Conservation (phyloP, 2,329 filamentous ascomycete species). For the Paraphoma chrysanthemicola region DNA sequence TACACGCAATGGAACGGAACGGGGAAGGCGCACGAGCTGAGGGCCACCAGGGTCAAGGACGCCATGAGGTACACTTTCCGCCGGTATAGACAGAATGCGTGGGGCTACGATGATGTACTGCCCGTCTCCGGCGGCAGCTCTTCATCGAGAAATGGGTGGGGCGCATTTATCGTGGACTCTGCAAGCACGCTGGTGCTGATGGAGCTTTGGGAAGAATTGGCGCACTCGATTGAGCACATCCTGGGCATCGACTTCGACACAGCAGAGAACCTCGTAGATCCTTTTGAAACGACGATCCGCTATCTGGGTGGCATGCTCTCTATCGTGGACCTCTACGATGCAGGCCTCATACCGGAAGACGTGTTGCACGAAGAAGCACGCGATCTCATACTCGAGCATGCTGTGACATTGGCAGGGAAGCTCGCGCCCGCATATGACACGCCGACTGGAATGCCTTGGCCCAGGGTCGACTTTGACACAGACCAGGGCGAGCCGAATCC, state of each 20-base stretch:
- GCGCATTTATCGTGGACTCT: slow-evolving; percentile 52
- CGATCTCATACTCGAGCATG: slow-evolving; percentile 45
- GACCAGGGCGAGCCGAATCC: slow-evolving; percentile 42
- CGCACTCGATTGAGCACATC: slow-evolving; percentile 47
- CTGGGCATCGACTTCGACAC: slow-evolving; percentile 46
- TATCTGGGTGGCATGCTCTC: slow-evolving; percentile 51
- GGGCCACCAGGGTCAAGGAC: slow-evolving; percentile 42
- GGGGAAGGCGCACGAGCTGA: slow-evolving; percentile 41
- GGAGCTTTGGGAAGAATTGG: slow-evolving; percentile 53
- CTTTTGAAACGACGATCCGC: slow-evolving; percentile 52
- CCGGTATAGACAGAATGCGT: slow-evolving; percentile 49
- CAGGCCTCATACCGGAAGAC: slow-evolving; percentile 46
- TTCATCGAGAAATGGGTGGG: slow-evolving; percentile 51
- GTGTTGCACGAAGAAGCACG: slow-evolving; percentile 40
- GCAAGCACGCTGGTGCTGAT: slow-evolving; percentile 50
- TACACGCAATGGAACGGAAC: slow-evolving; percentile 44
- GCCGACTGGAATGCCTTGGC: slow-evolving; percentile 53
- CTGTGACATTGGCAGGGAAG: slow-evolving; percentile 46
- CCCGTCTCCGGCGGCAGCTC: slow-evolving; percentile 47
- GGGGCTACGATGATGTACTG: slow-evolving; percentile 50
- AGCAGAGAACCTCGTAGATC: slow-evolving; percentile 47
- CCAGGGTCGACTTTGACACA: slow-evolving; percentile 52
- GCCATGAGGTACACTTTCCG: slow-evolving; percentile 52
- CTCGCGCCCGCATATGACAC: slow-evolving; percentile 50
- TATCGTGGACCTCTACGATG: slow-evolving; percentile 51